A percentile compares a stretch with the other conserved stretches of the same genome.
phyloP scores from a whole-genome alignment of 106 monocot genomes.

The Dioscorea alata region DNA sequence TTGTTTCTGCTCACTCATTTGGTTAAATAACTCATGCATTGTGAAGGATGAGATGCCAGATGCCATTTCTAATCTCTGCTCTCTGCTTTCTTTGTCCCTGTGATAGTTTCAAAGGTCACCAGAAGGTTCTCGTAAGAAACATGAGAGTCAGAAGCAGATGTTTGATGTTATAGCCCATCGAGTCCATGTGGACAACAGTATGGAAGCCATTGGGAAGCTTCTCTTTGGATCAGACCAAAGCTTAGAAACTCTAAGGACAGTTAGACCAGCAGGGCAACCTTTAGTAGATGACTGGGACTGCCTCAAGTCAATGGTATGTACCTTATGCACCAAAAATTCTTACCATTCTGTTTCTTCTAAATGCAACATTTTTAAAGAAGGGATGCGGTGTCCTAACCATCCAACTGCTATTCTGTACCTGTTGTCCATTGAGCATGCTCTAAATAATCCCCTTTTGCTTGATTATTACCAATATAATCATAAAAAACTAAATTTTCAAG shows the following conservation, averaged over 20 bases:
- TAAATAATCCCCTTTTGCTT: too few relatives aligned
- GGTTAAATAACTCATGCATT: neutral
- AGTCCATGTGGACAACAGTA: conserved; percentile 73
- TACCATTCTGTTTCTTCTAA: neutral
- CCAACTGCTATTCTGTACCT: too few relatives aligned
- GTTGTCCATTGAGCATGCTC: too few relatives aligned
- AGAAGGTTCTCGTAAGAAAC: conserved; percentile 52
- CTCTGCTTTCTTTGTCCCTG: neutral
- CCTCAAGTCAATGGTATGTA: conserved; percentile 75
- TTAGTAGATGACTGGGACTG: conserved; percentile 90
- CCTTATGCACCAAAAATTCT: too few relatives aligned
- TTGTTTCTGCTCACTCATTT: neutral
- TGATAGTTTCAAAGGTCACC: conserved; percentile 43
- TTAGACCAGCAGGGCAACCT: conserved; percentile 59
- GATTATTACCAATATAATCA: too few relatives aligned
- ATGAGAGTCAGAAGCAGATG: conserved; percentile 49
- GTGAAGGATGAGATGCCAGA: neutral
- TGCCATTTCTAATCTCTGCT: neutral
- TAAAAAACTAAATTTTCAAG: too few relatives aligned
- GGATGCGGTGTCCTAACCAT: too few relatives aligned
- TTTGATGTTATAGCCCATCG: conserved; percentile 73
- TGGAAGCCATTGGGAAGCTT: conserved; percentile 68
- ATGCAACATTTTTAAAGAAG: neutral
- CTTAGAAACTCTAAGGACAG: conserved; percentile 32
- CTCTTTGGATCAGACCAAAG: conserved; percentile 67